A percentile compares a stretch with the other conserved stretches of the same genome.
Evolutionary conservation across 768 basidiomycete genomes (phyloP).

Genomic region (Leccinum imitatum): DNA sequence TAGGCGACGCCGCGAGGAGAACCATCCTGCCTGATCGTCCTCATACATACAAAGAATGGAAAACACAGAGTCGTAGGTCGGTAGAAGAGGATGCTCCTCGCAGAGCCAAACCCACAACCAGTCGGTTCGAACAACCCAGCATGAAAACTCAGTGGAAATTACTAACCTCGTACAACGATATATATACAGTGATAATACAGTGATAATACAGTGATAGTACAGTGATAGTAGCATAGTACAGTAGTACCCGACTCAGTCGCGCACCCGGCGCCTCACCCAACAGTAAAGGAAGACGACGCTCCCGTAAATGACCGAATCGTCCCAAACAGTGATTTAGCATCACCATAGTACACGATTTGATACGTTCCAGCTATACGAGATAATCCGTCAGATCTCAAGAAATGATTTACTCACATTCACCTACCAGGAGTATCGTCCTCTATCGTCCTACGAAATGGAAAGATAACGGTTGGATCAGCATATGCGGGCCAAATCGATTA

Average conservation of each 20-base stretch:
- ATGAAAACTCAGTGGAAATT: neutral
- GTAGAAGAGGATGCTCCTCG: neutral
- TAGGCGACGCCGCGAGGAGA: too few species aligned
- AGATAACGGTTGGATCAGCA: neutral
- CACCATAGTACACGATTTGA: slow-evolving; percentile 69
- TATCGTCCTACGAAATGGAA: slow-evolving; percentile 47
- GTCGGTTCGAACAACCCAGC: neutral
- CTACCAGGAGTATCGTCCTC: slow-evolving; percentile 49
- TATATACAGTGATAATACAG: too few species aligned
- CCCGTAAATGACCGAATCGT: slow-evolving; percentile 63
- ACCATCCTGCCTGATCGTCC: too few species aligned
- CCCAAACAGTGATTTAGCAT: slow-evolving; percentile 70
- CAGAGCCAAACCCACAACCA: neutral
- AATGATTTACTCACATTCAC: neutral
- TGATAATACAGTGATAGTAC: too few species aligned
- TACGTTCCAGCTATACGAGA: slow-evolving; percentile 58
- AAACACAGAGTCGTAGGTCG: too few species aligned
- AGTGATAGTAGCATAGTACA: neutral
- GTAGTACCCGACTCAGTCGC: neutral
- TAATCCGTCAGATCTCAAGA: neutral
- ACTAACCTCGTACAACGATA: neutral
- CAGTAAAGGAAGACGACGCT: slow-evolving; percentile 59
- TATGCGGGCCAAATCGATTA: slow-evolving; percentile 9
- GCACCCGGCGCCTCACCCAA: slow-evolving; percentile 27
- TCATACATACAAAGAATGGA: too few species aligned